Evolutionary conservation across 169 alveolate species (phyloP).

Genomic region (Eimeria falciformis): DNA sequence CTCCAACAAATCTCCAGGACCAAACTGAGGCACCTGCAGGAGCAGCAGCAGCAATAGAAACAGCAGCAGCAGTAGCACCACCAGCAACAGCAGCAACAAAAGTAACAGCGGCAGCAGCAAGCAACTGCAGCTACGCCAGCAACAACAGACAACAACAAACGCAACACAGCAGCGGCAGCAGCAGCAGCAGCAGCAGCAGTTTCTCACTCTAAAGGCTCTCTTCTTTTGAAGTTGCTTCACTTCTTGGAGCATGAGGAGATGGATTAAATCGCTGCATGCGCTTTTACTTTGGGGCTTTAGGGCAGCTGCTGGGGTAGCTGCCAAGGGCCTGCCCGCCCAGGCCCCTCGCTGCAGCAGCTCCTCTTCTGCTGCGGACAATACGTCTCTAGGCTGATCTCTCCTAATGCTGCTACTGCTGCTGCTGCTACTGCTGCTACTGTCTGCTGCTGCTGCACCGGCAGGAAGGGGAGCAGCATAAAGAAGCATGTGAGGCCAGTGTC

Average conservation of each 20-base stretch:
- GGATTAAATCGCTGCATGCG: conserved; percentile 37
- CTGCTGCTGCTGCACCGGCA: conserved; percentile 8
- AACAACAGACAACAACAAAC: neutral
- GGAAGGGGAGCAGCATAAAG: conserved; percentile 14
- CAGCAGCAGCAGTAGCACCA: conserved; percentile 15
- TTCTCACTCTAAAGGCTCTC: neutral
- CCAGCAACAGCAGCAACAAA: conserved; percentile 1
- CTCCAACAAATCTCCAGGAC: conserved; percentile 78
- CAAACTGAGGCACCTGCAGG: conserved; percentile 75
- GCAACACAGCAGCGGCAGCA: neutral
- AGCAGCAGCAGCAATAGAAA: conserved; percentile 13
- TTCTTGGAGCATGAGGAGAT: conserved; percentile 4
- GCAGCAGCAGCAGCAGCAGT: conserved; percentile 20
- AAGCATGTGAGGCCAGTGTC: conserved; percentile 22
- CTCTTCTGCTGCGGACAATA: conserved; percentile 23
- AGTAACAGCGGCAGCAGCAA: conserved; percentile 7
- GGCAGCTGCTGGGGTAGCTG: neutral
- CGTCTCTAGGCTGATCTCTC: neutral
- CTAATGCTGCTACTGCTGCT: neutral
- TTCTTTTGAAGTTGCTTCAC: neutral
- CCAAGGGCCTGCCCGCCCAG: conserved; percentile 32
- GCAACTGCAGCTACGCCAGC: neutral
- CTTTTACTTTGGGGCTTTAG: conserved; percentile 28
- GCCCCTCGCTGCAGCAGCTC: conserved; percentile 14
- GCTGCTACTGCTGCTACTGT: no score